Conservation (phyloP, 768 basidiomycete species). For the Candolleomyces efflorescens region DNA sequence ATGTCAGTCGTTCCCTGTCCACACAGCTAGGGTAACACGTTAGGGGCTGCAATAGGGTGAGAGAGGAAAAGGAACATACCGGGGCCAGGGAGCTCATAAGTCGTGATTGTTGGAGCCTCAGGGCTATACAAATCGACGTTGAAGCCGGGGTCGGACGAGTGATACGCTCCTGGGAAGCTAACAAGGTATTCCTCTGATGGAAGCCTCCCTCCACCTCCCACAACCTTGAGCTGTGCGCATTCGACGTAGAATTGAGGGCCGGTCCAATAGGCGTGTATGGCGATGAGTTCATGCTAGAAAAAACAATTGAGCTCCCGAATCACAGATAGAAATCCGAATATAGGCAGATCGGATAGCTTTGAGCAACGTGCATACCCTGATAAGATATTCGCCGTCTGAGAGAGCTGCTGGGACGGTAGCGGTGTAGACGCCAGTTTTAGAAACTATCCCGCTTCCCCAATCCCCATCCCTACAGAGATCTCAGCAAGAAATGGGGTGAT, state of each 20-base stretch:
- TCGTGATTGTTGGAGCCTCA: constrained; percentile 23
- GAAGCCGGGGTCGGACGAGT: constrained; percentile 28
- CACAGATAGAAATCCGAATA: too few relatives aligned
- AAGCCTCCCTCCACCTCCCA: constrained; percentile 28
- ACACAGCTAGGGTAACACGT: too few relatives aligned
- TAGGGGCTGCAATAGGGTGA: too few relatives aligned
- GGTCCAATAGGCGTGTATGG: constrained; percentile 28
- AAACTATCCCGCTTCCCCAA: constrained; percentile 26
- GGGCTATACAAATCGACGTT: constrained; percentile 33
- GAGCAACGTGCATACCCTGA: constrained; percentile 20
- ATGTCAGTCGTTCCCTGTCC: too few relatives aligned
- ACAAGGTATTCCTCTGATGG: constrained; percentile 29
- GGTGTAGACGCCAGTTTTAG: constrained; percentile 22
- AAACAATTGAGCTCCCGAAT: too few relatives aligned
- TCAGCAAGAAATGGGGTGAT: not conserved
- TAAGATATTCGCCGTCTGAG: constrained; percentile 33
- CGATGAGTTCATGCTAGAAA: constrained; percentile 28
- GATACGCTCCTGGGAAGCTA: constrained; percentile 33
- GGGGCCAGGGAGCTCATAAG: constrained; percentile 30
- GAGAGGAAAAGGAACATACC: constrained; percentile 10
- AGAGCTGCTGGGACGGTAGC: constrained; percentile 29
- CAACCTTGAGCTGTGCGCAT: constrained; percentile 33
- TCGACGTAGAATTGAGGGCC: constrained; percentile 36
- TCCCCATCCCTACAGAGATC: constrained; percentile 16
- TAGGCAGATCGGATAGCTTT: not conserved